Conservation (phyloP, 306 rosid genomes). For the Calophaca sinica region DNA sequence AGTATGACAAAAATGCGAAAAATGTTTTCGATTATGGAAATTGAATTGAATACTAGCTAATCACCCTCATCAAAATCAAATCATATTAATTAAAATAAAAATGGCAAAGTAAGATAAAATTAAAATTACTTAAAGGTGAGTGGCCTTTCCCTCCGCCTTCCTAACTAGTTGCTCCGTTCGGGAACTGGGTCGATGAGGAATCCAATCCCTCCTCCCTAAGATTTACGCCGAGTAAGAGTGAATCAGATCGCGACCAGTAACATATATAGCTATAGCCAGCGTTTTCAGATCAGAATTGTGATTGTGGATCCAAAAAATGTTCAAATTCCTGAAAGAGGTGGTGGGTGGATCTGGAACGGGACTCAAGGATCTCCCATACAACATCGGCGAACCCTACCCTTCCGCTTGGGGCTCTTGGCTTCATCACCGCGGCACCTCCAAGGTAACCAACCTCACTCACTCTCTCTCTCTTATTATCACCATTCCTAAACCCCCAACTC, state of each 20-base stretch:
- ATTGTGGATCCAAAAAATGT: slow-evolving; percentile 49
- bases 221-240: neutral
- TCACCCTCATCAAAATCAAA: too few relatives aligned
- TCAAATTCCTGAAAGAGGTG: slow-evolving; percentile 89
- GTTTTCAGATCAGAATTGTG: slow-evolving; percentile 34
- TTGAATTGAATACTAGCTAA: too few relatives aligned
- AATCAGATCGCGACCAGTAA: neutral
- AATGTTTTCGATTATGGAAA: too few relatives aligned
- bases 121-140: too few relatives aligned
- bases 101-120: neutral
- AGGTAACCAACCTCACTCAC: slow-evolving; percentile 53
- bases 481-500: neutral
- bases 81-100: too few relatives aligned
- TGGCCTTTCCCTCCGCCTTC: neutral
- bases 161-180: neutral
- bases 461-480: neutral
- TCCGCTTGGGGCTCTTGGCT: slow-evolving; percentile 99
- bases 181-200: neutral
- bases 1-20: too few relatives aligned
- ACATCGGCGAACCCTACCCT: slow-evolving; percentile 82
- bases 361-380: slow-evolving; percentile 92
- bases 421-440: slow-evolving; percentile 87
- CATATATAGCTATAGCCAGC: neutral
- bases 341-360: slow-evolving; percentile 97
- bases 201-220: neutral